A percentile compares a stretch with the other conserved stretches of the same genome.
phyloP scores from a whole-genome alignment of 257 asterid species.

The Cinchona pubescens region DNA sequence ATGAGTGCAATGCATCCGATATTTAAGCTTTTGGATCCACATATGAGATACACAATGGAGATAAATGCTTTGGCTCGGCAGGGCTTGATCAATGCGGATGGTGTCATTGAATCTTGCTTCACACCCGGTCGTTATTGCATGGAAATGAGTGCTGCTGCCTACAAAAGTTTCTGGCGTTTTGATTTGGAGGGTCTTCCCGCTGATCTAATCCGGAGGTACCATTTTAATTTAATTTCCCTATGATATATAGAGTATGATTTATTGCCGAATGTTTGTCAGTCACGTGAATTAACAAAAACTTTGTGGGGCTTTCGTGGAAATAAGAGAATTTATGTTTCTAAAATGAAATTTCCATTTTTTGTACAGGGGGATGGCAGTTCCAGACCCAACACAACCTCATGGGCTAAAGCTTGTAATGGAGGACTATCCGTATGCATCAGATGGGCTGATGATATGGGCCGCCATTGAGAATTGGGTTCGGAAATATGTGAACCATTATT shows the following conservation, averaged over 20 bases:
- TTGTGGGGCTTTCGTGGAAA: not conserved
- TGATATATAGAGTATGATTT: too few species aligned
- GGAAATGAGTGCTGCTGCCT: conserved; percentile 96
- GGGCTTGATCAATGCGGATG: conserved; percentile 67
- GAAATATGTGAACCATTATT: conserved; percentile 59
- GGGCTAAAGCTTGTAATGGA: conserved; percentile 63
- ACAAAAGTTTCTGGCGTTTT: conserved; percentile 76
- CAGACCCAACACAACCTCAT: conserved; percentile 69
- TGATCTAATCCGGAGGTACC: conserved; percentile 80
- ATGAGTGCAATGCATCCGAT: conserved; percentile 95
- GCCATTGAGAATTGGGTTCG: conserved; percentile 69
- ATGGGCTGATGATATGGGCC: conserved; percentile 86
- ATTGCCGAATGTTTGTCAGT: too few species aligned
- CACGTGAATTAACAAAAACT: not conserved
- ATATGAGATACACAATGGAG: conserved; percentile 94
- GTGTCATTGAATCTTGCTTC: conserved; percentile 92
- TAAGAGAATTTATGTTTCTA: too few species aligned
- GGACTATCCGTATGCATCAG: conserved; percentile 90
- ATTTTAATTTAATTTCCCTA: not conserved
- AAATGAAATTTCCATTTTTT: not conserved
- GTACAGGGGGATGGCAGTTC: conserved; percentile 87
- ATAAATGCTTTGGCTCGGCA: conserved; percentile 90
- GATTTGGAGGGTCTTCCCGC: conserved; percentile 92
- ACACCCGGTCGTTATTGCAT: conserved; percentile 91
- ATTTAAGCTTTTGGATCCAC: conserved; percentile 90